Evolutionary conservation across 192 early-diverging fungal genomes (phyloP).

Genomic region (Backusella parvicylindrica): DNA sequence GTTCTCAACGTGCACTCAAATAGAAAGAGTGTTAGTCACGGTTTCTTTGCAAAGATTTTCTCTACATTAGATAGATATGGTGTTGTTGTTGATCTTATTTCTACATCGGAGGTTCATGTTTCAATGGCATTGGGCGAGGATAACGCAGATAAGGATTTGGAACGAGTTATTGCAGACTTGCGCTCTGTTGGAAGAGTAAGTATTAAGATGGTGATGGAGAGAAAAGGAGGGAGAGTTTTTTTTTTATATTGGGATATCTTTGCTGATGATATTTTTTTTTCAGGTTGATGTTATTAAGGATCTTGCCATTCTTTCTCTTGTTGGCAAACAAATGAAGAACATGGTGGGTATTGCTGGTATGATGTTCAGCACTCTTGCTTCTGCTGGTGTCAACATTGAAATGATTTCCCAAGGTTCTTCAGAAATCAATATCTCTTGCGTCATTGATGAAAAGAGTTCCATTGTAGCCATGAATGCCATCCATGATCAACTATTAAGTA

Average conservation of each 20-base stretch:
- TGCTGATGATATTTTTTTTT: neutral
- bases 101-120: constrained; percentile 91
- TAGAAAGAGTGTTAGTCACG: constrained; percentile 91
- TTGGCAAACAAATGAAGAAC: constrained; percentile 95
- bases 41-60: constrained; percentile 97
- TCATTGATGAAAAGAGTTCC: constrained; percentile 77
- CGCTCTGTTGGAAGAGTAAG: constrained; percentile 71
- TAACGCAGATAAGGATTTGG: constrained; percentile 65
- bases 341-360: constrained; percentile 93
- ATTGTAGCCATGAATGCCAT: constrained; percentile 81
- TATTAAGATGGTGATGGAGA: neutral
- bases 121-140: constrained; percentile 77
- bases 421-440: constrained; percentile 98
- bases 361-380: constrained; percentile 92
- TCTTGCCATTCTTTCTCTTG: constrained; percentile 95
- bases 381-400: constrained; percentile 92
- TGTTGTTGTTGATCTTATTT: constrained; percentile 93
- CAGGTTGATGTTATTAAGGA: constrained; percentile 79
- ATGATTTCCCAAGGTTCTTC: constrained; percentile 99
- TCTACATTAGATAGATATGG: constrained; percentile 84
- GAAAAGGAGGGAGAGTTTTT: neutral
- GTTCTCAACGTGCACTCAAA: constrained; percentile 98
- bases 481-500: constrained; percentile 70
- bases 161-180: constrained; percentile 77
- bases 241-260: constrained; percentile 3